Evolutionary conservation across 805 yeast species (phyloP), one percentile per base, ranked within the genome.

Genomic region (fission yeast (Schizosaccharomyces pombe)): DNA sequence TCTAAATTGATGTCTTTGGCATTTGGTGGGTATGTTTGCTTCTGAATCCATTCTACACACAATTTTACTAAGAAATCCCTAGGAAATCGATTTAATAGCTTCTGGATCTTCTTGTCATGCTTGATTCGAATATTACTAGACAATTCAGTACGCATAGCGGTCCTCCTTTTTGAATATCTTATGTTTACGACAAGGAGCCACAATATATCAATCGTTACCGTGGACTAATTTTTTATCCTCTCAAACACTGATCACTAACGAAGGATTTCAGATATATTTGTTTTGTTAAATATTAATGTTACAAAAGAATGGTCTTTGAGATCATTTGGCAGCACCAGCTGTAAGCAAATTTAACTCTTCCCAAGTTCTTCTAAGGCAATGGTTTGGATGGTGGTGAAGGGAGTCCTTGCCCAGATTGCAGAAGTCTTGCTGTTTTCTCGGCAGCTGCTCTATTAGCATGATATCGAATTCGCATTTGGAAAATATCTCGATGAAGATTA

Each of bases 331-430:
- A n/a, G n/a, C n/a, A n/a, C n/a, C n/a, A n/a, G n/a, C n/a, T n/a
- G n/a, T n/a, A n/a, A n/a, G n/a, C n/a, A n/a, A n/a, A n/a, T 6
- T 19, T 9, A 16, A 11, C 1, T 14, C 22, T 37, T 37, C 22
- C 24, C 24, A 37, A 37, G 22, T 32, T 32, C 11, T 16, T 9
- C 22, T 14, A 37, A 37, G 43, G 43, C n/a, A 37, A 24, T 5
- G 43, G 43, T 37, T 37, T 37, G 43, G 43, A 37, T 16, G 43
- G 43, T 37, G 43, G 43, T 37, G 43, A 37, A 37, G 43, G 43
- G 1, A 37, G 43, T 11, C 43, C 43, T 37, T 37, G n/a, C 43
- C 43, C 43, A 37, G 43, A 37, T 16, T 37, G n/a, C 14, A 37
- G 22, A 16, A 37, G 14, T 6, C 6, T 6, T 37, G 9, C 22